A percentile compares a stretch with the other conserved stretches of the same genome.
Conservation (phyloP, 1,284 basidiomycete genomes). For the Naganishia cerealis region DNA sequence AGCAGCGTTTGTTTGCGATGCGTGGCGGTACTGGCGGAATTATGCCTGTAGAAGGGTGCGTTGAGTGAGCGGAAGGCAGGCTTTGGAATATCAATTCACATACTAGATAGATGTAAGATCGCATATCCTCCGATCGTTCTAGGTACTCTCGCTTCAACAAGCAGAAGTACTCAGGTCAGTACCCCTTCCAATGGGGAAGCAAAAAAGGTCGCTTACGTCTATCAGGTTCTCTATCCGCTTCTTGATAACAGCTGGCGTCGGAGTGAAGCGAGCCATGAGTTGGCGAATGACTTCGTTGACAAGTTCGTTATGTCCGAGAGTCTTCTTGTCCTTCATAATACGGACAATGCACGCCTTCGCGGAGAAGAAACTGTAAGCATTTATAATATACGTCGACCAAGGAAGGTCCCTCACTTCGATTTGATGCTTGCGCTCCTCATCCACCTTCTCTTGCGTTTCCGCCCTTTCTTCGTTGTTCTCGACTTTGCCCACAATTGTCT, state of each 20-base stretch:
- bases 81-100: conserved; percentile 19
- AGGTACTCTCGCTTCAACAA: conserved; percentile 53
- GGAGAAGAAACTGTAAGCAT: conserved; percentile 21
- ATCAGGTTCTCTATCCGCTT: conserved; percentile 91
- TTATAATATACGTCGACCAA: neutral
- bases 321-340: conserved; percentile 95
- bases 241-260: conserved; percentile 83
- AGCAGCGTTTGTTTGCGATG: neutral
- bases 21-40: neutral
- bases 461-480: conserved; percentile 84
- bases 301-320: conserved; percentile 83
- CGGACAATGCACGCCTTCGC: conserved; percentile 89
- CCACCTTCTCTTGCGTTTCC: conserved; percentile 86
- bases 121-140: conserved; percentile 49
- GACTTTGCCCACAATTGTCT: conserved; percentile 79
- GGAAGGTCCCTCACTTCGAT: conserved; percentile 68
- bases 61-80: neutral
- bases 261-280: conserved; percentile 78
- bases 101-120: conserved; percentile 51
- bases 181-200: conserved; percentile 5
- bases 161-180: conserved; percentile 3
- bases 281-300: conserved; percentile 88
- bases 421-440: conserved; percentile 87
- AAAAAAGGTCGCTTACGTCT: conserved; percentile 62
- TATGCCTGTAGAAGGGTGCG: conserved; percentile 5